A percentile compares a stretch with the other conserved stretches of the same genome.
Evolutionary conservation across 1,139 yeast genomes (phyloP).

Genomic region (Protomyces pachydermus): DNA sequence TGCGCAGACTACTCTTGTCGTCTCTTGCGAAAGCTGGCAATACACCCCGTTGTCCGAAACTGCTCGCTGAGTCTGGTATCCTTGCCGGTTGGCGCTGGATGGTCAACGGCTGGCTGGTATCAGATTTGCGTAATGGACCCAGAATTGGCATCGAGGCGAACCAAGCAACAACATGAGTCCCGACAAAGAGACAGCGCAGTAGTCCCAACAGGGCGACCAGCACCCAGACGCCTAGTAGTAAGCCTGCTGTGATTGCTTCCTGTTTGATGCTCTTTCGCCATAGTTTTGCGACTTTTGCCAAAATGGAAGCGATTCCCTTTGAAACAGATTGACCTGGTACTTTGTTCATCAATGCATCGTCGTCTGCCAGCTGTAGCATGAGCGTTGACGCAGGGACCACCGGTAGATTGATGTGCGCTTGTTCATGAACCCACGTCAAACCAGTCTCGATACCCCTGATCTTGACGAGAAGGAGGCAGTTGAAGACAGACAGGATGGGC

Average conservation of each 20-base stretch:
- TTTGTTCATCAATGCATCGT: background rate
- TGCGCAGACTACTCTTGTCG: background rate
- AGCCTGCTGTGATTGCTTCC: constrained; percentile 10
- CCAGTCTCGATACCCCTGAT: constrained; percentile 62
- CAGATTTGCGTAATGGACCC: background rate
- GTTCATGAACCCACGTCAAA: constrained; percentile 67
- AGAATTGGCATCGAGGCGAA: background rate
- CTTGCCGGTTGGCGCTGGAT: no score
- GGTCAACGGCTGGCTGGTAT: background rate
- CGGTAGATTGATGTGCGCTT: constrained; percentile 61
- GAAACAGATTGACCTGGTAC: background rate
- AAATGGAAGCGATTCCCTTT: background rate
- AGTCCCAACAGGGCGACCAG: constrained; percentile 1
- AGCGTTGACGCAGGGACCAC: constrained; percentile 25
- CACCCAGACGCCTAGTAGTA: background rate
- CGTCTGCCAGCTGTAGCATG: background rate
- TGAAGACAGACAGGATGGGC: constrained; percentile 60
- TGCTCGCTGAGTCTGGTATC: background rate
- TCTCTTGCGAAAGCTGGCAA: background rate
- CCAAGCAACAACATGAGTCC: background rate
- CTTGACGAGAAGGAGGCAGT: constrained; percentile 75
- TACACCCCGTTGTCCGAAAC: background rate
- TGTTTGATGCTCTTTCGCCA: constrained; percentile 12
- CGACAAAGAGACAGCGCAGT: background rate
- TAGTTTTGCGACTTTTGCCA: background rate